Base-by-base conservation (phyloP, 495 filamentous ascomycete species). In the Hypoxylon lienhwacheense region DNA sequence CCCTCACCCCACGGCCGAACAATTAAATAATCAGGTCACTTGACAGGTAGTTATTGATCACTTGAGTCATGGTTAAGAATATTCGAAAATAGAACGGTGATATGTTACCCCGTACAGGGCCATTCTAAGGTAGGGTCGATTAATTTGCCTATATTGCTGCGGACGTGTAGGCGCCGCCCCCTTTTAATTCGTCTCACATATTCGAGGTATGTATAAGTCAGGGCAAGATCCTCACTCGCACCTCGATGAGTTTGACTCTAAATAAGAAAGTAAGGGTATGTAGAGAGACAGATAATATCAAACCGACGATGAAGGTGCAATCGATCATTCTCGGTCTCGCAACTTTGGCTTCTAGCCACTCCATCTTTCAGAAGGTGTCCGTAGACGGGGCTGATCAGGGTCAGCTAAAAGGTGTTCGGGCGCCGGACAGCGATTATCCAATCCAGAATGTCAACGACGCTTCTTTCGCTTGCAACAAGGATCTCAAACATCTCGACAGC, bases 351-450 rank as follows among this genome's bases (percentile, higher is more conserved):
- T 55, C 58, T 25, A 31, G 51, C 22, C 58, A 61, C 24, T 43
- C 51, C 28, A 61, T 61, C 41, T 77, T 77, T 64, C 74, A 80
- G 53, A 71, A 70, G 39, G 58, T 82, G 14, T 74, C 75, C 3
- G 73, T 81, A 43, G 75, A 81, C 36, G 77, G 73, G n/a, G 69
- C 65, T 10, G 79, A 80, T 44, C 67, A 79, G 46, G 79, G 80
- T 31, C 75, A 77, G 53, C 70, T 76, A 17, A 72, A 71, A 35
- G 79, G 77, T 33, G 70, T 83, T 31, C 72, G 78, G 17, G 71
- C 75, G n/a, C 77, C 79, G 0, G 61, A 54, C 19, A 73, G 66
- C 64, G 71, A 75, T 64, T 66, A 60, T 57, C 72, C 72, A 5
- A 67, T 75, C 48, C 46, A 67, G 50, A 65, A 73, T 45, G 70